These are phyloP conservation scores for Leishmania turanica DNA, from an alignment of 208 protist genomes.

Conservation along the genomic window DNA sequence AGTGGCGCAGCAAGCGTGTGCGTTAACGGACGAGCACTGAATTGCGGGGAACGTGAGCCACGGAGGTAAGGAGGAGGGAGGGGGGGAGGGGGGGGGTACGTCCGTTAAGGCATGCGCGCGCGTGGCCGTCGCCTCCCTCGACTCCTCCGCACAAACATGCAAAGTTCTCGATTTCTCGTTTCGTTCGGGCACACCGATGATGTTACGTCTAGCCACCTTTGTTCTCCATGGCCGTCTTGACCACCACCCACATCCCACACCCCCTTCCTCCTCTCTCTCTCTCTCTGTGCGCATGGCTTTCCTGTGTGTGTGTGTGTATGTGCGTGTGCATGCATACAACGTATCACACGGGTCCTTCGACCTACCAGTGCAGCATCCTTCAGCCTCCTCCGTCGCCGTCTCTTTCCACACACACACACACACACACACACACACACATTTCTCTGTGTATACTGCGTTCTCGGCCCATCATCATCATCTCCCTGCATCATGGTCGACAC, in stretches of 20 bases:
- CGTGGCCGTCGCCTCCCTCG: background rate
- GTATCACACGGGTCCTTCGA: background rate
- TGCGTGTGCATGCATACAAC: too few relatives aligned
- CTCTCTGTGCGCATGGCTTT: background rate
- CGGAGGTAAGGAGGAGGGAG: too few relatives aligned
- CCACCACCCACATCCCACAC: too few relatives aligned
- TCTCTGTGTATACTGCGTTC: conserved; percentile 6
- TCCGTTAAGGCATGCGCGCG: too few relatives aligned
- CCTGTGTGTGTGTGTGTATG: background rate
- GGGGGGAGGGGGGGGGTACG: too few relatives aligned
- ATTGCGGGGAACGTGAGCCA: background rate
- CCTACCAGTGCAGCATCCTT: background rate
- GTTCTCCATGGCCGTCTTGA: too few relatives aligned
- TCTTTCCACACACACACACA: too few relatives aligned
- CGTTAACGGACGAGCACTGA: background rate
- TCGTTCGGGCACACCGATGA: too few relatives aligned
- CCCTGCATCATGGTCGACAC: conserved; percentile 3
- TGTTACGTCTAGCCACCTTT: too few relatives aligned
- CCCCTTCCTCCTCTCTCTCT: background rate
- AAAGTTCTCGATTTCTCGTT: too few relatives aligned
- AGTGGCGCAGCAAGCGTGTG: background rate
- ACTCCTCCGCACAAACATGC: background rate
- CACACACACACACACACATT: background rate
- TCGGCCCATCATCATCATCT: background rate
- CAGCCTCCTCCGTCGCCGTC: background rate